A percentile compares a stretch with the other conserved stretches of the same genome.
These are phyloP conservation scores for Rhodotorula sp. DNA, from an alignment of 1,284 basidiomycete species.

Conservation along the genomic window DNA sequence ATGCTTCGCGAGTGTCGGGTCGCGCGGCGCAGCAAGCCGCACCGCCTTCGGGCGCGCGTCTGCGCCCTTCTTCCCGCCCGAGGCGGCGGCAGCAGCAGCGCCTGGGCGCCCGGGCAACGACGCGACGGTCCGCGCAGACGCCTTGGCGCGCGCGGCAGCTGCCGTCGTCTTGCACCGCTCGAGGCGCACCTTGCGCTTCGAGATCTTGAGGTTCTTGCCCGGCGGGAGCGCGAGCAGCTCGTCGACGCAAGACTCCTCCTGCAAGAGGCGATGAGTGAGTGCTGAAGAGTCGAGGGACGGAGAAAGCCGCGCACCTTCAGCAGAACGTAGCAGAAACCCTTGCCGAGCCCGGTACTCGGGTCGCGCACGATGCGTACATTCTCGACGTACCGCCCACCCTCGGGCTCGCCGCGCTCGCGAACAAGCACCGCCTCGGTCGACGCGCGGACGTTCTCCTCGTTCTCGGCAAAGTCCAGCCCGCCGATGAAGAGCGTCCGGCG, in stretches of 20 bases:
- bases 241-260: slow-evolving; percentile 88
- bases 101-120: background rate
- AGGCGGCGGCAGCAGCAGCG: slow-evolving; percentile 5
- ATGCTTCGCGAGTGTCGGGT: slow-evolving; percentile 21
- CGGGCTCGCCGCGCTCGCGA: slow-evolving; percentile 66
- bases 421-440: slow-evolving; percentile 82
- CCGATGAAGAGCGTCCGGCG: slow-evolving; percentile 87
- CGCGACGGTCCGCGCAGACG: slow-evolving; percentile 12
- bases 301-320: slow-evolving; percentile 64
- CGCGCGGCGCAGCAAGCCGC: slow-evolving; percentile 26
- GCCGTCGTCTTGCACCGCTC: slow-evolving; percentile 72
- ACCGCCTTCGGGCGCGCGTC: slow-evolving; percentile 3
- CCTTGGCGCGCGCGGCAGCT: slow-evolving; percentile 41
- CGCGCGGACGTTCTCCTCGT: slow-evolving; percentile 82
- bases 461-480: slow-evolving; percentile 86
- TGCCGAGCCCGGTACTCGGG: slow-evolving; percentile 91
- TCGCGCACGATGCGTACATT: slow-evolving; percentile 87
- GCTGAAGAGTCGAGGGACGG: background rate
- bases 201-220: slow-evolving; percentile 74
- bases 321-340: slow-evolving; percentile 93
- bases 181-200: slow-evolving; percentile 82
- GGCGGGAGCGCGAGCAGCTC: slow-evolving; percentile 75
- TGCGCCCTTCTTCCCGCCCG: background rate
- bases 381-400: slow-evolving; percentile 65
- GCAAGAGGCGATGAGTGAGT: background rate